These are phyloP conservation scores for Pyrrhoderma lamaoense DNA, from an alignment of 1,284 basidiomycete species.

Conservation along the genomic window DNA sequence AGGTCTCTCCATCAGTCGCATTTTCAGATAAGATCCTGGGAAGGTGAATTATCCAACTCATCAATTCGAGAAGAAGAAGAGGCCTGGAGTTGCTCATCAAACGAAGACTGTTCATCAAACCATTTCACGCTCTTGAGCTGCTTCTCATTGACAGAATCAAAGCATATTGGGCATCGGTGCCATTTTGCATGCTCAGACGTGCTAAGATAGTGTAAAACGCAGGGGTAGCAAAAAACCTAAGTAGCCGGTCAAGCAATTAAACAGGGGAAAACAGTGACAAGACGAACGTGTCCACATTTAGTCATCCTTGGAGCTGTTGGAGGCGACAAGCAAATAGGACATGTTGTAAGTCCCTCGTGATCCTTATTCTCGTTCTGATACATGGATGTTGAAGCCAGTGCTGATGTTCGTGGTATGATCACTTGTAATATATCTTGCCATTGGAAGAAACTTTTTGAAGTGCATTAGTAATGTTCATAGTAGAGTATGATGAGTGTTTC, in stretches of 20 bases:
- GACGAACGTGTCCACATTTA: slow-evolving; percentile 90
- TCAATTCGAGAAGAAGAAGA: slow-evolving; percentile 33
- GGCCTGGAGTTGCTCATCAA: slow-evolving; percentile 32
- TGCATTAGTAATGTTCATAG: neutral
- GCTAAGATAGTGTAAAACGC: slow-evolving; percentile 87
- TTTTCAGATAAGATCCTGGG: slow-evolving; percentile 55
- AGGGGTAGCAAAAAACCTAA: slow-evolving; percentile 85
- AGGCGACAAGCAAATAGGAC: slow-evolving; percentile 91
- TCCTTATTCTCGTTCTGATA: slow-evolving; percentile 29
- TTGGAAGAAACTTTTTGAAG: slow-evolving; percentile 68
- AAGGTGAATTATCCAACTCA: slow-evolving; percentile 32
- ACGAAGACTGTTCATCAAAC: slow-evolving; percentile 45
- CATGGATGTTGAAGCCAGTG: slow-evolving; percentile 46
- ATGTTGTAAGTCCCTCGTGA: slow-evolving; percentile 63
- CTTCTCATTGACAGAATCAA: slow-evolving; percentile 85
- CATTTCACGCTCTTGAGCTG: slow-evolving; percentile 92
- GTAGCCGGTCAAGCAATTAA: slow-evolving; percentile 19
- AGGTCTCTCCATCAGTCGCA: slow-evolving; percentile 90
- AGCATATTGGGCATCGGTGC: slow-evolving; percentile 92
- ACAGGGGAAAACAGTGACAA: slow-evolving; percentile 16
- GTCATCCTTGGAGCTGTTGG: slow-evolving; percentile 95
- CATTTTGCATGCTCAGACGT: slow-evolving; percentile 76
- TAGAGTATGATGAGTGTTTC: slow-evolving; percentile 27
- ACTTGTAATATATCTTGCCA: slow-evolving; percentile 97
- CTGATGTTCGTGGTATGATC: slow-evolving; percentile 77